phyloP scores from a whole-genome alignment of 257 asterid genomes.

The Hygrophila difformis region DNA sequence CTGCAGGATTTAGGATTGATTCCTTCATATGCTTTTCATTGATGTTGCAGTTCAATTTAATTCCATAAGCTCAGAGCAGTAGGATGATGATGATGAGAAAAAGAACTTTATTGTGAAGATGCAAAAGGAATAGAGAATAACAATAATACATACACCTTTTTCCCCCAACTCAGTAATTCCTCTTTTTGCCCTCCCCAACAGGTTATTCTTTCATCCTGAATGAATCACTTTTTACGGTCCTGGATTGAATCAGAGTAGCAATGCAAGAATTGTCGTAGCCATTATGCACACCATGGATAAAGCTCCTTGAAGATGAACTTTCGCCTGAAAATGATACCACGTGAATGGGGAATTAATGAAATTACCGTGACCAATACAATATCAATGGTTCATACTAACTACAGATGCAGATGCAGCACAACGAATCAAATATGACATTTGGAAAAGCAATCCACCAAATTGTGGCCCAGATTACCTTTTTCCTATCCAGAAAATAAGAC shows the following conservation, averaged over 20 bases:
- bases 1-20: no score
- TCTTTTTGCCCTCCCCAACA: not conserved
- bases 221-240: not conserved
- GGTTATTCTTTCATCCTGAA: slow-evolving; percentile 1
- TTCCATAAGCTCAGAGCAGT: no score
- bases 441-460: not conserved
- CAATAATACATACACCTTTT: no score
- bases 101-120: not conserved
- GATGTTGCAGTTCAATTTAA: no score
- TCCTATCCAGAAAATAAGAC: not conserved
- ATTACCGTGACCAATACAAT: not conserved
- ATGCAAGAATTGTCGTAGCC: not conserved
- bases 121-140: not conserved
- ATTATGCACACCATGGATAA: slow-evolving; percentile 9
- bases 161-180: not conserved
- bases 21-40: no score
- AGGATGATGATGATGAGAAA: no score
- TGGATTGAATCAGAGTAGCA: not conserved
- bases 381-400: not conserved
- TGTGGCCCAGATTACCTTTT: slow-evolving; percentile 9
- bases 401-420: not conserved
- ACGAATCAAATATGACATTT: not conserved
- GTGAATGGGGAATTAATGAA: not conserved
- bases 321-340: slow-evolving; percentile 16
- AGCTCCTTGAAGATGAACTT: slow-evolving; percentile 10